These are phyloP conservation scores for Calonectria ilicicola DNA, from an alignment of 2,329 filamentous ascomycete genomes.

Conservation along the genomic window DNA sequence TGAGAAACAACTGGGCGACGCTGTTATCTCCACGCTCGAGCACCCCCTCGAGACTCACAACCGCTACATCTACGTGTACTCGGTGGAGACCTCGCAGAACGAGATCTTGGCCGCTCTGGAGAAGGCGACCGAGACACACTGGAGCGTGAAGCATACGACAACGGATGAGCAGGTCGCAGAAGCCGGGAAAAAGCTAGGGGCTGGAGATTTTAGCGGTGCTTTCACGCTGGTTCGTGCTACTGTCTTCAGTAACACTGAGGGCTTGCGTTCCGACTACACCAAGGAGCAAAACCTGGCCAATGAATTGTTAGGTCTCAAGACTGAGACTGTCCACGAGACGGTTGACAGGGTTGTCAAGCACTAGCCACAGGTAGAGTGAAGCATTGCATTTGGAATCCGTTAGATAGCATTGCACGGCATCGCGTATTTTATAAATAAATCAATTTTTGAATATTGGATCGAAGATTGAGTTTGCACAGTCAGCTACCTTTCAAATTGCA, in stretches of 20 bases:
- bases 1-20: slow-evolving; percentile 52
- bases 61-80: slow-evolving; percentile 63
- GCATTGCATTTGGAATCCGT: too few species aligned
- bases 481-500: too few species aligned
- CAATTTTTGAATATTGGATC: too few species aligned
- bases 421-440: too few species aligned
- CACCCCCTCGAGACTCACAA: slow-evolving; percentile 62
- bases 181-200: slow-evolving; percentile 11
- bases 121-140: slow-evolving; percentile 21
- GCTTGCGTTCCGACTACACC: slow-evolving; percentile 27
- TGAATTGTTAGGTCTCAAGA: slow-evolving; percentile 8
- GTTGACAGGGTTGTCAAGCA: background rate
- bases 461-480: too few species aligned
- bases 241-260: slow-evolving; percentile 15
- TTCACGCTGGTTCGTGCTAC: slow-evolving; percentile 29
- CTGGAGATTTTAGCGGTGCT: slow-evolving; percentile 25
- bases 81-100: slow-evolving; percentile 62
- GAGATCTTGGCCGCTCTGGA: slow-evolving; percentile 31
- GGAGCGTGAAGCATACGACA: slow-evolving; percentile 21
- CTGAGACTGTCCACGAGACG: slow-evolving; percentile 13
- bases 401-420: too few species aligned
- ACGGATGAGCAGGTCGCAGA: slow-evolving; percentile 26
- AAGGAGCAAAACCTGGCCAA: slow-evolving; percentile 26
- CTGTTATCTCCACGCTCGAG: slow-evolving; percentile 60
- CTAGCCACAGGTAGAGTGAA: background rate